Conservation (phyloP, 2,329 filamentous ascomycete genomes). For the Cercospora brassicicola region DNA sequence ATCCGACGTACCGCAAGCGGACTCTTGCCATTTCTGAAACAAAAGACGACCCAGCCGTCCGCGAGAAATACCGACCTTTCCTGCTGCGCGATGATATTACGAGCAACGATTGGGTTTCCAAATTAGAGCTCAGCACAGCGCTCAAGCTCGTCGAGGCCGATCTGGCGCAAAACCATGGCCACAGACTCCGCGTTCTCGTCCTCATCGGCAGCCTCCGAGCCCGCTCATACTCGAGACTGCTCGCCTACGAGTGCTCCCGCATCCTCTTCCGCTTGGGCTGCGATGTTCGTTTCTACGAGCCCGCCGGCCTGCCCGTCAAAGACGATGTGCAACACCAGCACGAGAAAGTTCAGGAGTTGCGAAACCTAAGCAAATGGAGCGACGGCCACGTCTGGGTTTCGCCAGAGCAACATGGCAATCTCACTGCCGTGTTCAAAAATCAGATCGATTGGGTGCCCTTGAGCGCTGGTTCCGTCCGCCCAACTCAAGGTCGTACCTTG, state of each 20-base stretch:
- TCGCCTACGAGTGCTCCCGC: conserved; percentile 60
- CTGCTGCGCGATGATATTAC: conserved; percentile 46
- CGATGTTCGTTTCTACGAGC: conserved; percentile 65
- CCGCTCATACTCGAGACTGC: conserved; percentile 61
- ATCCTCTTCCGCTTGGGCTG: conserved; percentile 66
- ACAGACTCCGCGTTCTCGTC: conserved; percentile 58
- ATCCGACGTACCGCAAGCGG: conserved; percentile 18
- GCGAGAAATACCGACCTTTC: conserved; percentile 50
- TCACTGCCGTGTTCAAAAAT: conserved; percentile 68
- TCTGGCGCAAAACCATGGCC: conserved; percentile 39
- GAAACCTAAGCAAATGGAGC: conserved; percentile 62
- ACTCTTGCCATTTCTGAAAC: conserved; percentile 48
- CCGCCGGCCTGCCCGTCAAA: conserved; percentile 60
- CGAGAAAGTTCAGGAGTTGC: conserved; percentile 62
- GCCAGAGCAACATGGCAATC: conserved; percentile 66
- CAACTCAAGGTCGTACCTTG: conserved; percentile 65
- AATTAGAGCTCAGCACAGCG: conserved; percentile 57
- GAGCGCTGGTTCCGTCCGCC: conserved; percentile 60
- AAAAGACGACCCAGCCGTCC: neutral
- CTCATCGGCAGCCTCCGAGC: conserved; percentile 60
- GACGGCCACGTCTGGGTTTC: conserved; percentile 67
- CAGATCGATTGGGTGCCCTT: conserved; percentile 71
- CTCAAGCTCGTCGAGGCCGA: conserved; percentile 54
- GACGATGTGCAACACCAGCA: conserved; percentile 61
- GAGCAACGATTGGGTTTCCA: conserved; percentile 56